Percentiles rank a stretch among this genome's conserved stretches.
phyloP scores from a whole-genome alignment of 1,139 yeast species.

The Yamadazyma diospyri region DNA sequence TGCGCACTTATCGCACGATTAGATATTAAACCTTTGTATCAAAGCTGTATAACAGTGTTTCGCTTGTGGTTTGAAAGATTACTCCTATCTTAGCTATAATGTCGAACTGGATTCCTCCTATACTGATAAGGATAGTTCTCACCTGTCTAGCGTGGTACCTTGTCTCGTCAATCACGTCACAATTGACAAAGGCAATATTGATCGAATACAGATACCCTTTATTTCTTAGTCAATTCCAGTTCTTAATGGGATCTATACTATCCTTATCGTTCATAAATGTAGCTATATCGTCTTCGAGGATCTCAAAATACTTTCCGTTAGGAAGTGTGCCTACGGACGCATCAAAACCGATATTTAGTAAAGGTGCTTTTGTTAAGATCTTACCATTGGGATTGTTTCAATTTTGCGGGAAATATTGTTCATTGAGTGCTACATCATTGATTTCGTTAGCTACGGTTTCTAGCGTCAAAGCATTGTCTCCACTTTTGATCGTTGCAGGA shows the following conservation, averaged over 20 bases:
- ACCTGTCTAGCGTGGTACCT: conserved; percentile 44
- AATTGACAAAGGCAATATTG: conserved; percentile 42
- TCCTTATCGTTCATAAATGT: conserved; percentile 23
- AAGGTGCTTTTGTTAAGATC: conserved; percentile 25
- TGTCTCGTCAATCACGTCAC: conserved; percentile 47
- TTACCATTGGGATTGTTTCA: conserved; percentile 40
- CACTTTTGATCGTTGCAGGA: conserved; percentile 34
- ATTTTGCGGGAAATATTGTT: conserved; percentile 35
- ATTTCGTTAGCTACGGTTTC: conserved; percentile 40
- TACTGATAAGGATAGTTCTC: conserved; percentile 28
- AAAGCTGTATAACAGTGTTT: no score
- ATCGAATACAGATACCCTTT: conserved; percentile 45
- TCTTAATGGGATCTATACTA: conserved; percentile 34
- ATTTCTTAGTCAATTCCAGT: conserved; percentile 49
- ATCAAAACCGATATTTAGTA: conserved; percentile 19
- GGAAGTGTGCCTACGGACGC: conserved; percentile 29
- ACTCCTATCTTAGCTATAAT: no score
- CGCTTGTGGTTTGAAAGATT: no score
- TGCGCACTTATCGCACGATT: no score
- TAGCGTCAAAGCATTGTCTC: conserved; percentile 39
- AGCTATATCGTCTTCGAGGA: conserved; percentile 19
- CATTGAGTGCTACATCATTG: conserved; percentile 36
- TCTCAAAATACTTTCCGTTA: conserved; percentile 23
- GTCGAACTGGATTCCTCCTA: conserved; percentile 21
- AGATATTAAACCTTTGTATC: no score